Conservation (phyloP, 208 protist genomes). For the Porcisia hertigi region DNA sequence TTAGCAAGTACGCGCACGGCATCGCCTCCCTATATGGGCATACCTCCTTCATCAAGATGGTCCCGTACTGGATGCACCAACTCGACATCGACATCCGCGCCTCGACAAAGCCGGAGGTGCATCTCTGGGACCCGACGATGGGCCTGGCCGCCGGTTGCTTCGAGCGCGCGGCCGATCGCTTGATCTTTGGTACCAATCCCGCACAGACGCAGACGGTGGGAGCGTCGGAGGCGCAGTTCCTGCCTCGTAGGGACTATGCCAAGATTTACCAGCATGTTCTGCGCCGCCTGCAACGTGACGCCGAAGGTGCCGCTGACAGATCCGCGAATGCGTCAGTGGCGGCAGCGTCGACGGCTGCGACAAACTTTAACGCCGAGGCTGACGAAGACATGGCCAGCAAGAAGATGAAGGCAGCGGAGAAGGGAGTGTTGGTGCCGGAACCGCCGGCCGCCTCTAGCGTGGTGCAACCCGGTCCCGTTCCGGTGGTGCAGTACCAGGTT, state of each 20-base stretch:
- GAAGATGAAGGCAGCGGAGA: background rate
- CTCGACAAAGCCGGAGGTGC: slow-evolving; percentile 81
- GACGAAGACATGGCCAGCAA: background rate
- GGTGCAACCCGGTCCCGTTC: slow-evolving; percentile 12
- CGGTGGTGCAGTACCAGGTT: slow-evolving; percentile 78
- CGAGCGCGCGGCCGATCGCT: slow-evolving; percentile 75
- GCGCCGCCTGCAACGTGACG: slow-evolving; percentile 28
- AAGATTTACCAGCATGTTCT: slow-evolving; percentile 72
- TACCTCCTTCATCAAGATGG: slow-evolving; percentile 86
- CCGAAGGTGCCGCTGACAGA: background rate
- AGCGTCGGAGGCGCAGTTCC: slow-evolving; percentile 81
- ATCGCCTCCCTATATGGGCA: slow-evolving; percentile 88
- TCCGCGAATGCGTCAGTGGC: background rate
- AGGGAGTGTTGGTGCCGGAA: slow-evolving; percentile 8
- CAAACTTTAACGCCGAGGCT: background rate
- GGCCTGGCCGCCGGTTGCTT: slow-evolving; percentile 78
- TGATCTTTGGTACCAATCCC: slow-evolving; percentile 73
- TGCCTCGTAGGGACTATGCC: slow-evolving; percentile 77
- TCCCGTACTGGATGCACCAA: slow-evolving; percentile 91
- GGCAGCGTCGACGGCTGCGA: background rate
- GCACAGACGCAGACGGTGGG: slow-evolving; percentile 86
- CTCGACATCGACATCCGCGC: slow-evolving; percentile 88
- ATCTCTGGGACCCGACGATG: slow-evolving; percentile 82
- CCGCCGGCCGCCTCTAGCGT: background rate
- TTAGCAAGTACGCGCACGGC: slow-evolving; percentile 91